These are phyloP conservation scores for Diplosphaera chodatii DNA, from an alignment of 139 green algal genomes.

Conservation along the genomic window DNA sequence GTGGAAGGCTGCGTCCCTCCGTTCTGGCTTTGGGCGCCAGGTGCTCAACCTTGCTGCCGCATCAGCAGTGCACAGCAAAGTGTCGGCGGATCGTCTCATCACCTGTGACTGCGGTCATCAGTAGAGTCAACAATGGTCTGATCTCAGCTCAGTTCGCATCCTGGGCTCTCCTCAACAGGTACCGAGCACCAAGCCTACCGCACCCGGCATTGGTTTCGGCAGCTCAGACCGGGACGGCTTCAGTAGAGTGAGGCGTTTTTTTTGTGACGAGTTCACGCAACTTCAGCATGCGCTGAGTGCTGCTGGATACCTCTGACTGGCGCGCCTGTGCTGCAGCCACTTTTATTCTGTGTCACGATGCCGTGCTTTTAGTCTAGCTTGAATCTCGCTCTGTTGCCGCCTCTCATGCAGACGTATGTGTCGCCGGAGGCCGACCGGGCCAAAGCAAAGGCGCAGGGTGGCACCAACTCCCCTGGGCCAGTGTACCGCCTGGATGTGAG, in stretches of 20 bases:
- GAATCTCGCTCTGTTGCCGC: background rate
- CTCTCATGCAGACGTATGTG: slow-evolving; percentile 17
- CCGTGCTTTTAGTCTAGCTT: background rate
- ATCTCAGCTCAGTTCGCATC: no score
- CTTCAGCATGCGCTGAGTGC: background rate
- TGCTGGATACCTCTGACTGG: background rate
- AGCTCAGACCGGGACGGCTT: slow-evolving; percentile 20
- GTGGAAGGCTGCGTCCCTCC: slow-evolving; percentile 12
- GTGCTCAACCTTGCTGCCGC: no score
- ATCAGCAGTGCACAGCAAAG: no score
- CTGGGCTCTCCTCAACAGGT: no score
- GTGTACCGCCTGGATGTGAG: slow-evolving; percentile 26
- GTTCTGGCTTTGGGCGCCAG: slow-evolving; percentile 30
- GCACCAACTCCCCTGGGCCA: slow-evolving; percentile 31
- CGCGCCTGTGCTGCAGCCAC: no score
- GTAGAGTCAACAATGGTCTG: no score
- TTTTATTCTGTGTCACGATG: no score
- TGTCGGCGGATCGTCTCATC: no score
- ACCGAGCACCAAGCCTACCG: slow-evolving; percentile 6
- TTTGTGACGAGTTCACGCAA: background rate
- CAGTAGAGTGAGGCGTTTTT: slow-evolving; percentile 1
- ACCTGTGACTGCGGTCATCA: no score
- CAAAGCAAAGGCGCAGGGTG: slow-evolving; percentile 17
- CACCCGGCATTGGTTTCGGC: slow-evolving; percentile 29
- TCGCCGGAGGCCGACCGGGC: slow-evolving; percentile 29